phyloP scores from a whole-genome alignment of 2,329 filamentous ascomycete species.

The Phyllosticta citriasiana region DNA sequence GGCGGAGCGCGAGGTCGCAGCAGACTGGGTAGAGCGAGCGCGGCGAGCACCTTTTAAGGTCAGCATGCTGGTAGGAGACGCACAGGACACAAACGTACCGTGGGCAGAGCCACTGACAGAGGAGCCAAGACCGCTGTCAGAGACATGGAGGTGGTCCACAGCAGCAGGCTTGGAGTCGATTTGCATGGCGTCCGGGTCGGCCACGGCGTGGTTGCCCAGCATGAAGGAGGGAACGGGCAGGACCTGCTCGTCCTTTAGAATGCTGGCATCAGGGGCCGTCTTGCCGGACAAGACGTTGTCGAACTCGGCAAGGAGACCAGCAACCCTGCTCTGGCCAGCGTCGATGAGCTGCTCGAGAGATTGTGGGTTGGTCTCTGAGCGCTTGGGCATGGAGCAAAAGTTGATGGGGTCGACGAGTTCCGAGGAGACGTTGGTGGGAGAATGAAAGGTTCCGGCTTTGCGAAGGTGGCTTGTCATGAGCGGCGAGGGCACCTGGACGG shows the following conservation, averaged over 20 bases:
- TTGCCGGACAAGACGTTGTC: slow-evolving; percentile 33
- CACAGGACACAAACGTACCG: slow-evolving; percentile 23
- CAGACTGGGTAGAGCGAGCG: slow-evolving; percentile 27
- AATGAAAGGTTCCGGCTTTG: slow-evolving; percentile 41
- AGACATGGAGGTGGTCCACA: slow-evolving; percentile 53
- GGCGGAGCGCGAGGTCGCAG: slow-evolving; percentile 27
- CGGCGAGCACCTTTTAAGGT: slow-evolving; percentile 25
- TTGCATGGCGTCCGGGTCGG: slow-evolving; percentile 28
- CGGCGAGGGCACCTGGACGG: slow-evolving; percentile 17
- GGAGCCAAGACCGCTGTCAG: slow-evolving; percentile 81
- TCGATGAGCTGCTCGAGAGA: slow-evolving; percentile 38
- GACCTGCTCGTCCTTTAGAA: slow-evolving; percentile 39
- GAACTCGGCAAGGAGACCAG: slow-evolving; percentile 34
- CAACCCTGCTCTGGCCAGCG: slow-evolving; percentile 34
- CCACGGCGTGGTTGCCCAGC: slow-evolving; percentile 25
- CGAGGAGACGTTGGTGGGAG: slow-evolving; percentile 27
- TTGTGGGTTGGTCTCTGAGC: slow-evolving; percentile 40
- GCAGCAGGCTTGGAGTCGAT: slow-evolving; percentile 31
- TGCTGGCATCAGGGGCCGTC: slow-evolving; percentile 22
- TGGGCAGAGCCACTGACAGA: slow-evolving; percentile 55
- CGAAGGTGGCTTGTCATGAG: slow-evolving; percentile 32
- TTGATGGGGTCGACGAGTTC: slow-evolving; percentile 31
- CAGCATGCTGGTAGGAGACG: slow-evolving; percentile 17
- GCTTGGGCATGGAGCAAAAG: slow-evolving; percentile 33
- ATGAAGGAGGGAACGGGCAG: slow-evolving; percentile 38